These are phyloP conservation scores for Dioscorea zingiberensis DNA, from an alignment of 106 monocot species.

Conservation along the genomic window DNA sequence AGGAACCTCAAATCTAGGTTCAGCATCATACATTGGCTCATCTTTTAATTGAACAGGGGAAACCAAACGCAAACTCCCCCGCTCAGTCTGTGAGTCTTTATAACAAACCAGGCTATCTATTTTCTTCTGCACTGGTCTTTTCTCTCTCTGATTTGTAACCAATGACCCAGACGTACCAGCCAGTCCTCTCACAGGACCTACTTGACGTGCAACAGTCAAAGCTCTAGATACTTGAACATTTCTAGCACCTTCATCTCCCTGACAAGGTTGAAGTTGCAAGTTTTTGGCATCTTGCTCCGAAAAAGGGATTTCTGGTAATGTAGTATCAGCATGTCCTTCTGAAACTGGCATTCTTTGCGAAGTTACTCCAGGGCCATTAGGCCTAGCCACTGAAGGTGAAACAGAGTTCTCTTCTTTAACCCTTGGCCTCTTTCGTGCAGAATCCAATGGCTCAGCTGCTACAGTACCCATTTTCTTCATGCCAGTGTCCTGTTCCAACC, in stretches of 20 bases:
- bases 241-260: not conserved
- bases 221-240: conserved; percentile 1
- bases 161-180: not conserved
- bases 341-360: conserved; percentile 10
- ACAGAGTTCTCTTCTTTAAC: not conserved
- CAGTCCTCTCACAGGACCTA: not conserved
- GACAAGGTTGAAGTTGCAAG: conserved; percentile 2
- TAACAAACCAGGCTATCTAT: conserved; percentile 1
- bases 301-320: not conserved
- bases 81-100: not conserved
- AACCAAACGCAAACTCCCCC: not conserved
- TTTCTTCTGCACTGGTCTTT: conserved; percentile 5
- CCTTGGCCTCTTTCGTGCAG: conserved; percentile 19
- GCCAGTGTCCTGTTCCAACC: conserved; percentile 10
- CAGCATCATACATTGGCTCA: conserved; percentile 3
- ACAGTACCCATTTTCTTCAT: not conserved
- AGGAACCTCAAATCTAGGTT: conserved; percentile 13
- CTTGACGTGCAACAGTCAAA: not conserved
- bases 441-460: conserved; percentile 6
- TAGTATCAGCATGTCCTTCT: conserved; percentile 1
- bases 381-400: not conserved
- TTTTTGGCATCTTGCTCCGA: not conserved
- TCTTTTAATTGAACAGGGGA: not conserved
- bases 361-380: conserved; percentile 4
- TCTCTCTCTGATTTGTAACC: conserved; percentile 6